Evolutionary conservation across 257 asterid genomes (phyloP), one percentile per base, ranked within the genome.

Genomic region (Salvia miltiorrhiza): DNA sequence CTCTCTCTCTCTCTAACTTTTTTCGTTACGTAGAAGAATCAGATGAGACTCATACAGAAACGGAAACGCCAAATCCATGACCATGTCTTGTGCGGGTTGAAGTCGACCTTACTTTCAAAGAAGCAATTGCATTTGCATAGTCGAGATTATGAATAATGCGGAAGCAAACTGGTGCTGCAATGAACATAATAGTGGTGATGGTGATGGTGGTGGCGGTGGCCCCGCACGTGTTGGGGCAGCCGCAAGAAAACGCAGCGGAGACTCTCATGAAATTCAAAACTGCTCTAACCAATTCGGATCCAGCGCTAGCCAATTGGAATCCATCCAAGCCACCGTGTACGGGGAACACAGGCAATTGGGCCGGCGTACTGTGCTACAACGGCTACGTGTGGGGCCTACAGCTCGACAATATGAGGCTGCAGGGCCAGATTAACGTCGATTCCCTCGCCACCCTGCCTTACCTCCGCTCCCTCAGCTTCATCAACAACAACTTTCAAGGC

Each of bases 361-460:
- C 6, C 0, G 99, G 99, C 16, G 84, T 93, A 6, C 76, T 93
- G 8, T 93, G 99, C 82, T 79, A 56, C 58, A 78, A 86, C 16
- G 93, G 92, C 60, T 68, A 70, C 13, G 90, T 90, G 9, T 84
- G 88, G 92, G 99, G 96, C 0, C 67, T 93, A 67, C 92, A 89
- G 65, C 83, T 93, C 0, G 99, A 93, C 65, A 82, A 86, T 43
- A 81, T 88, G 90, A 77, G 76, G 49, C 95, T 93, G 28, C 69
- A 73, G 21, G 99, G 99, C 0, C 85, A 80, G 20, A 86, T 93
- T 21, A 87, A 93, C 41, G 81, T 88, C 1, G 90, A 87, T n/a
- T 32, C 96, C 14, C 93, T 93, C 1, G 68, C 64, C 4, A 71
- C 86, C 0, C 33, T 93, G 23, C 89, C 48, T 0, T 77, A 43